Evolutionary conservation across 495 filamentous ascomycete genomes (phyloP).

Genomic region (Penicillium ochrochloron): DNA sequence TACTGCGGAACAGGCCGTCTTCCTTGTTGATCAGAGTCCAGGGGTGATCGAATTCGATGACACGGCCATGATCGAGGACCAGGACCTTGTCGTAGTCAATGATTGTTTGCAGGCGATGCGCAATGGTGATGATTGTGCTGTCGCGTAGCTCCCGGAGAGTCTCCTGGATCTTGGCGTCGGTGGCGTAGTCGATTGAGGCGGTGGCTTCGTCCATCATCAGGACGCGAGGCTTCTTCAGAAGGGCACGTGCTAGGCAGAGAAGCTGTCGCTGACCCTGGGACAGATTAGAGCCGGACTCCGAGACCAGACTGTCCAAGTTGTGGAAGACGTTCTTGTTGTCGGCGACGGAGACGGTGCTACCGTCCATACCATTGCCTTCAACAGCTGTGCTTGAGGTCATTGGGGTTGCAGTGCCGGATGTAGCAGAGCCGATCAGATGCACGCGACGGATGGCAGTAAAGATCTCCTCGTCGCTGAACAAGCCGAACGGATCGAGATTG

Average conservation of each 20-base stretch:
- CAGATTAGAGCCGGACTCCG: slow-evolving; percentile 93
- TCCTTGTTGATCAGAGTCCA: slow-evolving; percentile 73
- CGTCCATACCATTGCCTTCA: slow-evolving; percentile 49
- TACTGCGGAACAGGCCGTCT: slow-evolving; percentile 75
- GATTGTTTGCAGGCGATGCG: slow-evolving; percentile 96
- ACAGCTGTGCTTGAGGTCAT: slow-evolving; percentile 42
- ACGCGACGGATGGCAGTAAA: slow-evolving; percentile 88
- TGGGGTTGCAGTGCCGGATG: slow-evolving; percentile 50
- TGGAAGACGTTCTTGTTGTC: slow-evolving; percentile 95
- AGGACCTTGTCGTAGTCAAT: slow-evolving; percentile 99
- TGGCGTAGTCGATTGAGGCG: slow-evolving; percentile 96
- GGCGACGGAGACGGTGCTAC: slow-evolving; percentile 36
- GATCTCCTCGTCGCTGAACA: slow-evolving; percentile 91
- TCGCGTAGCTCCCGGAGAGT: slow-evolving; percentile 85
- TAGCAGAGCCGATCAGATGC: slow-evolving; percentile 75
- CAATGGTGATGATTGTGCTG: slow-evolving; percentile 96
- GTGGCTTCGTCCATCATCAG: slow-evolving; percentile 99
- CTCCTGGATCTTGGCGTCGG: slow-evolving; percentile 93
- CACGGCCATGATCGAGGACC: slow-evolving; percentile 85
- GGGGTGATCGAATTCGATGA: slow-evolving; percentile 89
- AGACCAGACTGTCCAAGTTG: slow-evolving; percentile 80
- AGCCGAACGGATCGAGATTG: slow-evolving; percentile 92
- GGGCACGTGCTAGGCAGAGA: slow-evolving; percentile 89
- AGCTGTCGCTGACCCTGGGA: slow-evolving; percentile 97
- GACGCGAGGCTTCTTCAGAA: slow-evolving; percentile 89